Base-by-base conservation (phyloP, 2,329 filamentous ascomycete genomes). In the Escovopsis sp. region DNA sequence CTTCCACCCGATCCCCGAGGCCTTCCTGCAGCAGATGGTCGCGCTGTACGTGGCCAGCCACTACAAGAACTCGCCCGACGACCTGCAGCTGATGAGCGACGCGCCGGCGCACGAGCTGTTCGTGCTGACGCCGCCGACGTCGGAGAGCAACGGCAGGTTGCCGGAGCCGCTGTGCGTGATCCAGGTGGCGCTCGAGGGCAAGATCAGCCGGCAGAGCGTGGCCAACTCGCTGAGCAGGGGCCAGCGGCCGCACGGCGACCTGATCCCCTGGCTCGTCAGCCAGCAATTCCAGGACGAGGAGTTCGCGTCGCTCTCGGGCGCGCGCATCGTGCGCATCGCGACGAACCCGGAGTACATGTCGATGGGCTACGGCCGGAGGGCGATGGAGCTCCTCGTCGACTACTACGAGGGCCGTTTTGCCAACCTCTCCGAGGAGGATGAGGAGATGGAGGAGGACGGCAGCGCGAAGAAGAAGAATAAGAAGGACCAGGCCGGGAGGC, bases 241-340 rank as follows among this genome's bases (percentile, higher is more conserved):
- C 33, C 84, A 91, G 58, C 74, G 91, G 51, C 86, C 89, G 2
- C 80, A 85, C 34, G 91, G 91, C 54, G 91, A 98, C 60, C 67
- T 98, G 42, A 98, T 98, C 44, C 91, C 91, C 1, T 98, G 91
- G 91, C 74, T 96, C 30, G 85, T 98, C 48, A 94, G 86, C 59
- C 88, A 96, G 59, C 91, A 98, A 59, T 98, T 94, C 67, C 91
- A 96, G 57, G 91, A 98, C 54, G 86, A 94, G 50, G 87, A 95
- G 50, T 98, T 98, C 58, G 91, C 89, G 11, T 81, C 84, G 35
- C 72, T 98, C 1, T 96, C 89, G 12, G 93, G 91, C 43, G 91
- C 89, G 32, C 78, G 91, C 47, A 68, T 98, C 38, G 89, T 98
- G 12, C 79, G 91, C 39, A 96, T 98, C 54, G 91, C 93, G 18